Base-by-base conservation (phyloP, 2,329 filamentous ascomycete genomes). In the Fusarium coffeatum region DNA sequence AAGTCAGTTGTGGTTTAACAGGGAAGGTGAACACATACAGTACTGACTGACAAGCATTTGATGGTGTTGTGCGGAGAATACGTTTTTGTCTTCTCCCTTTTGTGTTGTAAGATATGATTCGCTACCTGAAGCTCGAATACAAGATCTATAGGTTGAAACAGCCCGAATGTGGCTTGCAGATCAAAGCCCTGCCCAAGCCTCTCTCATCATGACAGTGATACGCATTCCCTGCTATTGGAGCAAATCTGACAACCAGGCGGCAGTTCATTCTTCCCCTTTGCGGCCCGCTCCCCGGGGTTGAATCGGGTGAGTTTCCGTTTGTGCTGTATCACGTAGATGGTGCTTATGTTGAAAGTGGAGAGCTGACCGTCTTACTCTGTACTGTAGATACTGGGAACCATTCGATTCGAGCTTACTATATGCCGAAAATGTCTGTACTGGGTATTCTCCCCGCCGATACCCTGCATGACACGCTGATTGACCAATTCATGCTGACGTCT, bases 1-100 rank as follows among this genome's bases (percentile, higher is more conserved):
- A 30, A 30, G 28, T 30, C 12, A 32, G 42, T 42, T 49, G 34
- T 46, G 54, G 47, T 43, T 46, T 48, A 51, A 25, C 37, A 46
- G 18, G 49, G 15, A 41, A 41, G 23, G 18, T 28, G 34, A 51
- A 51, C 23, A 16, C 34, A 51, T 51, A 10, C 18, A 27, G 32
- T 51, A 41, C 9, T 51, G 49, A 28, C 30, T 60, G 59, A 59
- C 55, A 70, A 73, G 59, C 63, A 68, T 73, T 75, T 74, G 51
- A 64, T 61, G 62, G 72, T 66, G 68, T 75, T 65, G 60, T 62
- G 60, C 30, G 61, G 65, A 67, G 57, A 72, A 64, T 72, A 71
- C 61, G 73, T 72, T 55, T 11, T 11, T 25, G n/a, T 46, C 55
- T 59, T 50, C 55, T 55, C 68, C 64, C 70, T 64, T 59, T 57